Evolutionary conservation across 2,329 filamentous ascomycete species (phyloP).

Genomic region (Alternaria angustiovoidea): DNA sequence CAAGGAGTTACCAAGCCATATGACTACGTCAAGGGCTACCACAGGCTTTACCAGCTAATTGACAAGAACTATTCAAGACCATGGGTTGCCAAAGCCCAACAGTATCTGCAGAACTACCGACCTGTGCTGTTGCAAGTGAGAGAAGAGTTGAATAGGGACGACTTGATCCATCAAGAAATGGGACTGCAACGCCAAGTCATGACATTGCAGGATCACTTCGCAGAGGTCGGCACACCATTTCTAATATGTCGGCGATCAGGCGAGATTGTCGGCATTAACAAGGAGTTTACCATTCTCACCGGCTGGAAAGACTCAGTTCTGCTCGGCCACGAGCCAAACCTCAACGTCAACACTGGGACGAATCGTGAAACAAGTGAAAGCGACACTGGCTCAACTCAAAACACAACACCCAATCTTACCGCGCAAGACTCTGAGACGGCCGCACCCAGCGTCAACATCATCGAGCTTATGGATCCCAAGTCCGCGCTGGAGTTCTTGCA

Average conservation of each 20-base stretch:
- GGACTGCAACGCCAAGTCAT: constrained; percentile 92
- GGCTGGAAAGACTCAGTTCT: constrained; percentile 93
- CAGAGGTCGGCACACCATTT: constrained; percentile 86
- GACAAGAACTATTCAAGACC: constrained; percentile 78
- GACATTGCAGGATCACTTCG: constrained; percentile 91
- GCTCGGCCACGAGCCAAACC: constrained; percentile 84
- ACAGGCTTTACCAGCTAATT: constrained; percentile 82
- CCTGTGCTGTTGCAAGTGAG: constrained; percentile 94
- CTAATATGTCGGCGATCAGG: constrained; percentile 91
- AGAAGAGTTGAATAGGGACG: constrained; percentile 84
- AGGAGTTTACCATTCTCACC: constrained; percentile 94
- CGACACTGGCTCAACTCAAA: constrained; percentile 47
- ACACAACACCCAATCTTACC: constrained; percentile 58
- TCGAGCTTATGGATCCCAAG: constrained; percentile 92
- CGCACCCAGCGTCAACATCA: constrained; percentile 84
- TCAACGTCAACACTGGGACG: constrained; percentile 81
- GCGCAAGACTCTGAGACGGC: constrained; percentile 45
- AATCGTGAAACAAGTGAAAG: constrained; percentile 48
- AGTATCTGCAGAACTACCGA: constrained; percentile 86
- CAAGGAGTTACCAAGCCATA: constrained; percentile 90
- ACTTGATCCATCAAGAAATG: constrained; percentile 97
- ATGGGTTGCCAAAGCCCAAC: constrained; percentile 83
- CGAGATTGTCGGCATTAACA: constrained; percentile 93
- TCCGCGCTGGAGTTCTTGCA: constrained; percentile 95
- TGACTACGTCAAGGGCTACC: constrained; percentile 88